phyloP scores from a whole-genome alignment of 176 grass and related monocot genomes.

The Musa schizocarpa region DNA sequence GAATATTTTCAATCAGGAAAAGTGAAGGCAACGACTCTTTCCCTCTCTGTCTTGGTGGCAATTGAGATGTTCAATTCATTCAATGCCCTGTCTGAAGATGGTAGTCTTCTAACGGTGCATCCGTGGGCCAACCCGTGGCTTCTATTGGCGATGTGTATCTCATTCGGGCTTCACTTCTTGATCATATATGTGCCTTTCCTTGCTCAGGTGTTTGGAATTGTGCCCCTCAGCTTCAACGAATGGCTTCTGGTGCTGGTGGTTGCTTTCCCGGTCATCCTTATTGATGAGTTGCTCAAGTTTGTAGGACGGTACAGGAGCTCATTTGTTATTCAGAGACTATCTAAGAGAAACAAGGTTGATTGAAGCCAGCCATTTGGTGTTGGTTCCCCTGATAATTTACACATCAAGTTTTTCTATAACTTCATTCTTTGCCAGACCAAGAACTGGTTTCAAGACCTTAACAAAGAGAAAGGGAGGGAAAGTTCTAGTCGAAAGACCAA shows the following conservation, averaged over 20 bases:
- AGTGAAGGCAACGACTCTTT: constrained; percentile 39
- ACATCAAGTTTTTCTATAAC: not conserved
- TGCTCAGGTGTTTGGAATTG: constrained; percentile 31
- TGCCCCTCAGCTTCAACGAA: constrained; percentile 36
- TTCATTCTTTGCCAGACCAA: not conserved
- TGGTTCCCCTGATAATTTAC: too few relatives aligned
- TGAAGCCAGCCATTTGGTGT: not conserved
- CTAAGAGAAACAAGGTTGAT: constrained; percentile 3
- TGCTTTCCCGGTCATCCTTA: constrained; percentile 22
- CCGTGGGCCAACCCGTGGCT: constrained; percentile 45
- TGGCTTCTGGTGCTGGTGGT: constrained; percentile 37
- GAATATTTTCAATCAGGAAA: constrained; percentile 29
- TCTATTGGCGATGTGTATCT: constrained; percentile 26
- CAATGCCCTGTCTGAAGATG: constrained; percentile 38
- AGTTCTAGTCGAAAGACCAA: too few relatives aligned
- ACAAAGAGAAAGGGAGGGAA: too few relatives aligned
- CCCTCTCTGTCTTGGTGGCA: constrained; percentile 40
- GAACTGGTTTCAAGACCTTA: too few relatives aligned
- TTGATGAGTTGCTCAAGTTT: constrained; percentile 34
- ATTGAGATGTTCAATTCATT: constrained; percentile 48
- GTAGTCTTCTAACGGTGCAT: constrained; percentile 29
- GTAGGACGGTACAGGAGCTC: constrained; percentile 3
- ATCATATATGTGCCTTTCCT: constrained; percentile 31
- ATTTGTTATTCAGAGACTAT: not conserved
- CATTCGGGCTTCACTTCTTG: constrained; percentile 27